Evolutionary conservation across 805 yeast genomes (phyloP), one percentile per base, ranked within the genome.

Genomic region (Nakazawaea wyomingensis): DNA sequence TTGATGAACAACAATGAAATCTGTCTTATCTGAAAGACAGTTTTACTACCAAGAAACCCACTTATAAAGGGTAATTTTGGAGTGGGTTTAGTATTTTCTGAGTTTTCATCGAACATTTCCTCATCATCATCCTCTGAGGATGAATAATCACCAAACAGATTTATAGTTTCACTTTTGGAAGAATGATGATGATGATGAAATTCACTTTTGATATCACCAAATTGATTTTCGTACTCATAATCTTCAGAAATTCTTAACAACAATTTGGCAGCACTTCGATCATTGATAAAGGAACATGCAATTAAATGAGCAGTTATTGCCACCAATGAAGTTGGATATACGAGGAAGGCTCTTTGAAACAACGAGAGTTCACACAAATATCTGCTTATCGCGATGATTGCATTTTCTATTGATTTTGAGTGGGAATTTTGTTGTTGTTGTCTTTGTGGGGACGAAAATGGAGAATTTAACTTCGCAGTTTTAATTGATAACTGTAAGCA

Each of bases 321-420:
- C 13, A 76, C 61, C 37, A 70, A 49, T 3, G 77, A 69, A 4
- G 76, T 52, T 18, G 72, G 68, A 46, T 63, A 64, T 10, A 63
- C 55, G 35, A 77, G 53, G 50, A 69, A 77, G 33, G 53, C 60
- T 50, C 71, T 66, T 37, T 75, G 72, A 53, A 74, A 77, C 14
- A 77, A 54, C 1, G 80, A 66, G 35, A 75, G 57, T 56, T 77
- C 82, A 51, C 80, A 74, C 29, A 77, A 61, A 47, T 74, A 77
- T 42, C 82, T 64, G 21, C 71, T 68, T 29, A 76, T 71, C 4
- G 79, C 81, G 22, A 76, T 66, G 22, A 74, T 71, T 4, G 80
- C 80, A n/a, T 74, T 66, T 30, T 69, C 40, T 5, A 44, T 33
- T 10, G 39, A 9, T 54, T 46, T 38, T 53, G 56, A 31, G 50